Base-by-base conservation (phyloP, 2,329 filamentous ascomycete species). In the Fusarium sublunatum region DNA sequence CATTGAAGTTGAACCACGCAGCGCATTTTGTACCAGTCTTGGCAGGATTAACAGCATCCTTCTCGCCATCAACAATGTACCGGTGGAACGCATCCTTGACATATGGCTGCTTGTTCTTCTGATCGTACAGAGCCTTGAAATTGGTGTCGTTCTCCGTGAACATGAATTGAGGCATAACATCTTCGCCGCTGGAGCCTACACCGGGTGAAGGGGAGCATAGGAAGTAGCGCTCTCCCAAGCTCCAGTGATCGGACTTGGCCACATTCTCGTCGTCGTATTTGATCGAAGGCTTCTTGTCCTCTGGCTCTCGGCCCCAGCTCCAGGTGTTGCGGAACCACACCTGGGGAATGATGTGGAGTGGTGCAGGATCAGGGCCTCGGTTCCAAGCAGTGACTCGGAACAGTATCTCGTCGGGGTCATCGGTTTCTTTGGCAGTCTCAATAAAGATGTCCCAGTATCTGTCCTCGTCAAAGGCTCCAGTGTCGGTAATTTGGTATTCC, bases 91-190 rank as follows among this genome's bases (percentile, higher is more conserved):
- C 95, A 76, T 98, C 94, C 78, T 98, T 98, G 74, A 97, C 93
- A 70, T 93, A 97, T 0, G 88, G 87, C 32, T 90, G 87, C 68
- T 88, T 85, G 75, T 98, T 98, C 75, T 91, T 81, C 43, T 89
- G 88, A 4, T 83, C 84, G 77, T 95, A 97, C 2, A 98, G 83
- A 11, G 81, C 77, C 63, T 93, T 83, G 74, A 88, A 90, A 74
- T 98, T 98, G 69, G 91, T 96, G 72, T 98, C 93, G 72, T 98
- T 98, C 70, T 97, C 94, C 2, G 94, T 98, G 78, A 96, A 98
- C 55, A 98, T 82, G 69, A 97, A 81, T 71, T 92, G 81, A 3
- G 95, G 95, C 72, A 93, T 82, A 36, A 98, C 88, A 76, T 98
- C 94, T 31, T 93, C 85, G 31, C 91, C 89, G 62, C 88, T 90